Base-by-base conservation (phyloP, 75 land plant species). In the Gnetum montanum region DNA sequence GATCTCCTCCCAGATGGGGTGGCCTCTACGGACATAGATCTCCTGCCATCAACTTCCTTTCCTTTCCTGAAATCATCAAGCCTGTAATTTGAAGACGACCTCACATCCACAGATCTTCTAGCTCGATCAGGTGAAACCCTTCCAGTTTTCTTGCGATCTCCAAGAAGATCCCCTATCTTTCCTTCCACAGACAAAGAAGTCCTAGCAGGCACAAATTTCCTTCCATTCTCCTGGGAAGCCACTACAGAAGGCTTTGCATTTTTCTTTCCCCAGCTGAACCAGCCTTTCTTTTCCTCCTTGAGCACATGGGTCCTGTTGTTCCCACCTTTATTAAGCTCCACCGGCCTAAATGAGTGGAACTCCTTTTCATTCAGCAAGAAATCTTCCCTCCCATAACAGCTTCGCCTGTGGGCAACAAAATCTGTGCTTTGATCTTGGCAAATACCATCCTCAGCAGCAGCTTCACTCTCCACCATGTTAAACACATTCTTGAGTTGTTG, bases 251-350 rank as follows among this genome's bases (percentile, higher is more conserved):
- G n/a, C 55, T 83, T 83, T 11, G 38, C 46, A 31, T 73, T 73
- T 8, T 69, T 59, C 60, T 66, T 80, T 23, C 80, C 76, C 88
- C 94, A 84, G 24, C 70, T 64, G 75, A 94, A 91, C 80, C 90
- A 85, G 5, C 88, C 82, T 63, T 83, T 88, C 61, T 78, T 87
- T 25, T 88, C 97, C 46, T 75, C 68, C 35, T 70, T 71, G 16
- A 22, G 24, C n/a, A 74, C 75, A n/a, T n/a, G n/a, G n/a, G n/a
- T n/a, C n/a, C 70, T 71, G 53, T 60, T 68, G 24, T 49, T 40
- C 41, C 41, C 10, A 40, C 41, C 15, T 40, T n/a, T n/a, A n/a
- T 30, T 25, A 26, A 41, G 13, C 10, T 1, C 46, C 45, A 15
- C 19, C 40, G 8, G 4, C 58, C 27, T 62, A 63, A 34, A 12